Conservation (phyloP, 169 alveolate genomes). For the Neospora caninum region DNA sequence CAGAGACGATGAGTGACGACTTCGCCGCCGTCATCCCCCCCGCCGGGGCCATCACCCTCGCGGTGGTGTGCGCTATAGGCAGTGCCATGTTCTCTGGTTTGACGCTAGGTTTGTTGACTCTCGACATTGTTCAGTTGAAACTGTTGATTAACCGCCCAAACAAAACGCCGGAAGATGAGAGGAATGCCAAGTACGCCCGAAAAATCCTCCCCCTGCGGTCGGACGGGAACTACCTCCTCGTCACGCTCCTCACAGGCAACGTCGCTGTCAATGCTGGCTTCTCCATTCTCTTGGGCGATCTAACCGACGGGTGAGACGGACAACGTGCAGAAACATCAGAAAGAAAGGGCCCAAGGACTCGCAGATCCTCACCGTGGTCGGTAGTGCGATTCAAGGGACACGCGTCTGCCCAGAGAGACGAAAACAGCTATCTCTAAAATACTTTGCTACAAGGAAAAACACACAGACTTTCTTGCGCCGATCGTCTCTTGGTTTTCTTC, state of each 20-base stretch:
- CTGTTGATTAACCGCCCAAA: slow-evolving; percentile 75
- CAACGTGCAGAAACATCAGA: background rate
- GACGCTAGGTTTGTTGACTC: slow-evolving; percentile 79
- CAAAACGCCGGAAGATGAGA: slow-evolving; percentile 47
- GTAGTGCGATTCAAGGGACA: too few relatives aligned
- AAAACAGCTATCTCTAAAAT: too few relatives aligned
- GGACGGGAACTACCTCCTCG: slow-evolving; percentile 81
- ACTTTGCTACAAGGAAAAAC: too few relatives aligned
- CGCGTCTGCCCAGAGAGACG: too few relatives aligned
- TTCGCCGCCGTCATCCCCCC: slow-evolving; percentile 19
- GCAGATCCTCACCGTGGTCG: too few relatives aligned
- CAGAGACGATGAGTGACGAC: slow-evolving; percentile 1
- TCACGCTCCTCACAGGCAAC: slow-evolving; percentile 81
- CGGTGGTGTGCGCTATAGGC: slow-evolving; percentile 71
- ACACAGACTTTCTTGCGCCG: too few relatives aligned
- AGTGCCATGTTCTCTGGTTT: slow-evolving; percentile 84
- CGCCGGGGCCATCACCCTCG: slow-evolving; percentile 58
- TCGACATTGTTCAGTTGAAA: slow-evolving; percentile 79
- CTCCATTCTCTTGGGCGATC: slow-evolving; percentile 81
- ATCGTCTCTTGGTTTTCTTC: too few relatives aligned
- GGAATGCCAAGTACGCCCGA: slow-evolving; percentile 75
- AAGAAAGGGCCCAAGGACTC: background rate
- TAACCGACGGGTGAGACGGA: slow-evolving; percentile 73
- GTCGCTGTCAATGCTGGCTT: slow-evolving; percentile 82
- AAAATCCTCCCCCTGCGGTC: slow-evolving; percentile 77